These are phyloP conservation scores for Odontarrhena argentea DNA, from an alignment of 345 rosid genomes.

Conservation along the genomic window DNA sequence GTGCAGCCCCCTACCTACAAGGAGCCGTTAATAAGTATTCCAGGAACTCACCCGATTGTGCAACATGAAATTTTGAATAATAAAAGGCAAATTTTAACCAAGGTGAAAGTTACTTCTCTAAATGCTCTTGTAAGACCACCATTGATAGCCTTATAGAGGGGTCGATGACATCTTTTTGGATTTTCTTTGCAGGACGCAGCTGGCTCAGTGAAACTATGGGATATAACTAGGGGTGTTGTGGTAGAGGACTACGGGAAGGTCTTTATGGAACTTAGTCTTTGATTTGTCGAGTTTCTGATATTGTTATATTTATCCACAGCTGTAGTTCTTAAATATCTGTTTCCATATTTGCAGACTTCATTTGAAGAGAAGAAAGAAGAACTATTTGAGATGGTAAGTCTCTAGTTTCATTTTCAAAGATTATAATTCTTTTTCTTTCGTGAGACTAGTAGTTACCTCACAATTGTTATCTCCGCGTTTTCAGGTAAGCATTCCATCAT, in stretches of 20 bases:
- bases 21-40: conserved; percentile 70
- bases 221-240: conserved; percentile 82
- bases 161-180: conserved; percentile 31
- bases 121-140: conserved; percentile 22
- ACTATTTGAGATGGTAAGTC: conserved; percentile 86
- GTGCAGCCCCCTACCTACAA: conserved; percentile 77
- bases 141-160: conserved; percentile 5
- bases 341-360: conserved; percentile 56
- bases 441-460: conserved; percentile 8
- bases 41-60: conserved; percentile 89
- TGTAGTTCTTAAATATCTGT: conserved; percentile 8
- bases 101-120: conserved; percentile 51
- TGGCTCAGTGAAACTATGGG: conserved; percentile 97
- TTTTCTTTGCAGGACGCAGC: conserved; percentile 69
- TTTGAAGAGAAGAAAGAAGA: conserved; percentile 94
- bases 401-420: background rate
- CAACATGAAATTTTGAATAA: conserved; percentile 96
- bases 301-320: background rate
- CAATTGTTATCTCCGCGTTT: conserved; percentile 27
- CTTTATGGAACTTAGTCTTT: conserved; percentile 12
- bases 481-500: conserved; percentile 97
- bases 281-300: conserved; percentile 20
- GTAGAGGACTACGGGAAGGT: conserved; percentile 96
- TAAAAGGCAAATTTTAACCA: conserved; percentile 93
- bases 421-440: conserved; percentile 14